These are phyloP conservation scores for Chamaecyparis obtusa DNA, from an alignment of 75 land plant species.

Conservation along the genomic window DNA sequence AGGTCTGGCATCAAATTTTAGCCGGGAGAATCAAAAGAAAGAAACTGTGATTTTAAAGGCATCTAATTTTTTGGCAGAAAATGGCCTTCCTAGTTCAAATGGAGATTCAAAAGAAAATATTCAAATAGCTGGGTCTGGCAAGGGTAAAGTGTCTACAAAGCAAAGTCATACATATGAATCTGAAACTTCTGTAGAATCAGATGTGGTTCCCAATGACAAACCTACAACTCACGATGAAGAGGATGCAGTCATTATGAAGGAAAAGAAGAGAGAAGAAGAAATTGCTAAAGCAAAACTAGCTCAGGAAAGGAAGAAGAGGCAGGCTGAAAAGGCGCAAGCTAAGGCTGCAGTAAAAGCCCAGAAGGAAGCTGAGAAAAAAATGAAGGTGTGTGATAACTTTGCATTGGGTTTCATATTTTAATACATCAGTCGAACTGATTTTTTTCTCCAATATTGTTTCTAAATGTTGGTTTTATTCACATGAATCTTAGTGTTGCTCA, in stretches of 20 bases:
- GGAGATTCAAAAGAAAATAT: constrained; percentile 18
- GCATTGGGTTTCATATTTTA: not conserved
- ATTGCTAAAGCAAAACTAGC: constrained; percentile 56
- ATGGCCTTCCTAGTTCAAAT: not conserved
- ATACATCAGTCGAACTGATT: not conserved
- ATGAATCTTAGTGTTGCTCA: not conserved
- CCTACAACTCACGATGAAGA: constrained; percentile 10
- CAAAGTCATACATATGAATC: constrained; percentile 4
- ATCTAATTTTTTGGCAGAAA: constrained; percentile 6
- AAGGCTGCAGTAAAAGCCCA: constrained; percentile 62
- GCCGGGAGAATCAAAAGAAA: not conserved
- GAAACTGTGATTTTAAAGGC: constrained; percentile 15
- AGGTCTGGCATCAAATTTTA: constrained; percentile 9
- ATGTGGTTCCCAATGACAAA: constrained; percentile 12
- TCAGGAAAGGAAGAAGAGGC: constrained; percentile 68
- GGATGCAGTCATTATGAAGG: constrained; percentile 41
- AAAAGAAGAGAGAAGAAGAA: constrained; percentile 61
- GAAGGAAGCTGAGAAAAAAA: constrained; percentile 67
- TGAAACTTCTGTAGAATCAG: constrained; percentile 2
- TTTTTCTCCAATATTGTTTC: not conserved
- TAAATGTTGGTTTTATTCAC: not conserved
- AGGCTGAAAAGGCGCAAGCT: constrained; percentile 62
- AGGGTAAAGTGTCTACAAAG: not conserved
- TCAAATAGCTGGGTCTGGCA: constrained; percentile 6
- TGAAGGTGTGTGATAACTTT: constrained; percentile 37